These are phyloP conservation scores for Aspergillus quadrilineatus DNA, from an alignment of 2,329 filamentous ascomycete genomes.

Conservation along the genomic window DNA sequence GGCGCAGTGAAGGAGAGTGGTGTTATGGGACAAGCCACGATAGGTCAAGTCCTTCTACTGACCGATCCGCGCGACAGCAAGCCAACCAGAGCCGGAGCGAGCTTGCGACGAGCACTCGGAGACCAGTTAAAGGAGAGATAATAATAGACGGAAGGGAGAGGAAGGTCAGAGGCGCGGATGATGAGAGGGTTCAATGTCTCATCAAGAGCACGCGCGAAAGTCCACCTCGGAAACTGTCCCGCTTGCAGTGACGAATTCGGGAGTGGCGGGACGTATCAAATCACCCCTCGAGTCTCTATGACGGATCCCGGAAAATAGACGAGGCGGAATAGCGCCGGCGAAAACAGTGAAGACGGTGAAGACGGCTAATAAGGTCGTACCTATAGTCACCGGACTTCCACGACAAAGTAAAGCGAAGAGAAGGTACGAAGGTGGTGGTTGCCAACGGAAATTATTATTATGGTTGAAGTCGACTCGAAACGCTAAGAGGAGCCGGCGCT, in stretches of 20 bases:
- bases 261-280: constrained; percentile 28
- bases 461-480: constrained; percentile 1
- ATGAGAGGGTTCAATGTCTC: constrained; percentile 43
- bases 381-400: constrained; percentile 2
- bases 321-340: not conserved
- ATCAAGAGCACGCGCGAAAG: constrained; percentile 36
- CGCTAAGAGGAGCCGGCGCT: constrained; percentile 4
- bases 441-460: constrained; percentile 15
- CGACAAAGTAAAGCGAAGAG: constrained; percentile 2
- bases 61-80: constrained; percentile 44
- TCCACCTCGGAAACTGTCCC: constrained; percentile 37
- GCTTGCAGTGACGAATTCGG: constrained; percentile 32
- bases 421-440: constrained; percentile 3
- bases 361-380: too few species aligned
- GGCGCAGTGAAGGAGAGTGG: constrained; percentile 26
- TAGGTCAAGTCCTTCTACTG: constrained; percentile 41
- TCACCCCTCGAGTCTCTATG: constrained; percentile 10
- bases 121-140: constrained; percentile 53
- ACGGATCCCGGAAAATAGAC: not conserved
- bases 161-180: constrained; percentile 49
- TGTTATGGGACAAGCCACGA: constrained; percentile 48
- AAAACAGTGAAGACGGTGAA: not conserved
- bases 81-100: constrained; percentile 50
- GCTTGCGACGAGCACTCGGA: constrained; percentile 47
- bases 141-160: constrained; percentile 45